Evolutionary conservation across 164 flowering plant genomes (phyloP).

Genomic region (Tetrastigma voinierianum): DNA sequence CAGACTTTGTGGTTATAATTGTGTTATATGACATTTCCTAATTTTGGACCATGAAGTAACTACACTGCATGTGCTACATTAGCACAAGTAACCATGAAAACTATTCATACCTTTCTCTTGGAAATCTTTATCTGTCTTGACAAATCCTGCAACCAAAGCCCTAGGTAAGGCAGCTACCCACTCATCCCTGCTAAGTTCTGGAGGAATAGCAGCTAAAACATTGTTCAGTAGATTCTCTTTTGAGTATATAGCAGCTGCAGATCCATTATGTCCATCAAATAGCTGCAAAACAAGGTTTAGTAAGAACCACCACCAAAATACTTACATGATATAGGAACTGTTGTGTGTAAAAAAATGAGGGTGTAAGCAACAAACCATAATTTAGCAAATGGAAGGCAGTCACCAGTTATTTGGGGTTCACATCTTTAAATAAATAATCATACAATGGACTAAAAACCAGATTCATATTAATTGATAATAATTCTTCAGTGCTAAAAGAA

Average conservation of each 20-base stretch:
- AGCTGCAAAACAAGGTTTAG: constrained; percentile 51
- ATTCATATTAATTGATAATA: too few species aligned
- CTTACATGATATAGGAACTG: not conserved
- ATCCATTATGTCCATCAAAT: constrained; percentile 98
- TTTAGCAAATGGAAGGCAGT: not conserved
- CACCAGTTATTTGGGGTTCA: not conserved
- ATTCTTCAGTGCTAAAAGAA: too few species aligned
- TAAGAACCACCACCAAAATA: constrained; percentile 9
- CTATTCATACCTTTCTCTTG: constrained; percentile 65
- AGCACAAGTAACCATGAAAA: not conserved
- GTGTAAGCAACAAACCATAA: not conserved
- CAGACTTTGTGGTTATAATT: too few species aligned
- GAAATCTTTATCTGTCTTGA: constrained; percentile 97
- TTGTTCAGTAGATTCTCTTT: constrained; percentile 92
- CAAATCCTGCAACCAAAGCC: constrained; percentile 97
- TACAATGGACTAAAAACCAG: too few species aligned
- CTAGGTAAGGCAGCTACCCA: constrained; percentile 94
- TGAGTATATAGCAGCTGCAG: constrained; percentile 92
- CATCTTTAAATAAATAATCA: not conserved
- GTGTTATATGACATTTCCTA: too few species aligned
- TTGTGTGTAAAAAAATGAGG: not conserved
- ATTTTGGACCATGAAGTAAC: too few species aligned
- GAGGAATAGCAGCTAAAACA: constrained; percentile 78
- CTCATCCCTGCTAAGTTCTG: constrained; percentile 88
- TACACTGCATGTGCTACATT: too few species aligned